Evolutionary conservation across 202 grass and related monocot genomes (phyloP).

Genomic region (Musa balbisiana): DNA sequence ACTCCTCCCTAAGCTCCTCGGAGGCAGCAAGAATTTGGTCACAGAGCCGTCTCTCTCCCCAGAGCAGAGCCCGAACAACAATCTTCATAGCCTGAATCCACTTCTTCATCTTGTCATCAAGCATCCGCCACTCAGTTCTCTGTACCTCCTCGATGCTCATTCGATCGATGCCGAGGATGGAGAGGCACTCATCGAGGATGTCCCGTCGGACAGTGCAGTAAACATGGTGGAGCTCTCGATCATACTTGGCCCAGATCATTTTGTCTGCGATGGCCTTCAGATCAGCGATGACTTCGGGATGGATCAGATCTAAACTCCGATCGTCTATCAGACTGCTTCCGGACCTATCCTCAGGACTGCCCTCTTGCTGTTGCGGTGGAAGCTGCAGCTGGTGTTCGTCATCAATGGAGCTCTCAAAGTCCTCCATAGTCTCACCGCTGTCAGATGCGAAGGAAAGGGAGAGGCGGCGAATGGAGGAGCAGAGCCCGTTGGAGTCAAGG

Average conservation of each 20-base stretch:
- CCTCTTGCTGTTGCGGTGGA: conserved; percentile 27
- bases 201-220: conserved; percentile 72
- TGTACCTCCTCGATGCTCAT: conserved; percentile 99
- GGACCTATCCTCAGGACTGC: conserved; percentile 25
- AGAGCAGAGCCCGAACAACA: conserved; percentile 57
- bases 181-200: conserved; percentile 78
- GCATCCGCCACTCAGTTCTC: conserved; percentile 65
- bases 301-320: conserved; percentile 57
- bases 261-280: conserved; percentile 66
- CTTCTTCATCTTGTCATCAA: conserved; percentile 96
- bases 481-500: conserved; percentile 67
- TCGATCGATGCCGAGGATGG: conserved; percentile 76
- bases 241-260: conserved; percentile 75
- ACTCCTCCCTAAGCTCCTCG: conserved; percentile 66
- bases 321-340: conserved; percentile 48
- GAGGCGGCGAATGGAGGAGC: conserved; percentile 78
- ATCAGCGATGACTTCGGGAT: conserved; percentile 60
- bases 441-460: conserved; percentile 41
- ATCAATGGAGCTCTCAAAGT: conserved; percentile 76
- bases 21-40: conserved; percentile 54
- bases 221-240: conserved; percentile 57
- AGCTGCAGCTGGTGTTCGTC: conserved; percentile 44
- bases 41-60: conserved; percentile 69
- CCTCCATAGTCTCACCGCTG: conserved; percentile 47
- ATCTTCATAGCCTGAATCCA: conserved; percentile 87